Evolutionary conservation across 1,284 basidiomycete species (phyloP).

Genomic region (Mycena sp.): DNA sequence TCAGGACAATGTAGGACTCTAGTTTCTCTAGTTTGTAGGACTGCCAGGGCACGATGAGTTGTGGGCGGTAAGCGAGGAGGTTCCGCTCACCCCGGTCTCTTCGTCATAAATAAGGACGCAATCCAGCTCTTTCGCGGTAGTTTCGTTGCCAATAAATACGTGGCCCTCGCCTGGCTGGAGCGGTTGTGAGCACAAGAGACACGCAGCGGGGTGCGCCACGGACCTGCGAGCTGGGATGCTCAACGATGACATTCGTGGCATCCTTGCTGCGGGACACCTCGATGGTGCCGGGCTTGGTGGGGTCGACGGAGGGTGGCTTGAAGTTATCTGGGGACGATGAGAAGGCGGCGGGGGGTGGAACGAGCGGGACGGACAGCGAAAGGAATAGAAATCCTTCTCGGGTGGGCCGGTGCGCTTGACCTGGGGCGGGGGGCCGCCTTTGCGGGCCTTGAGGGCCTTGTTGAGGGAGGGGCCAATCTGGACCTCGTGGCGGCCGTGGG

Average conservation of each 20-base stretch:
- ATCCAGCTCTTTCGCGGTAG: constrained; percentile 69
- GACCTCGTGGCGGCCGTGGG: constrained; percentile 40
- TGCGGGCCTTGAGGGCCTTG: constrained; percentile 50
- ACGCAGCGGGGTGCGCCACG: background rate
- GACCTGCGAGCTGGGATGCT: constrained; percentile 58
- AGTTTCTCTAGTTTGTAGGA: constrained; percentile 78
- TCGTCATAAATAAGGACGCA: constrained; percentile 83
- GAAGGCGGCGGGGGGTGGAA: background rate
- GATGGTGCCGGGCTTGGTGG: constrained; percentile 68
- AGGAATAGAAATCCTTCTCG: constrained; percentile 31
- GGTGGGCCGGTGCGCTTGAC: constrained; percentile 34
- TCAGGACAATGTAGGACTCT: constrained; percentile 66
- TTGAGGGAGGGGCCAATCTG: constrained; percentile 49
- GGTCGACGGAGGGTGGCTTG: constrained; percentile 74
- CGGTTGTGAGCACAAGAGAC: constrained; percentile 1
- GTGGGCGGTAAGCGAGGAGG: constrained; percentile 3
- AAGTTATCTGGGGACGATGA: constrained; percentile 65
- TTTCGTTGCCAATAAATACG: constrained; percentile 65
- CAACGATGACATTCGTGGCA: constrained; percentile 60
- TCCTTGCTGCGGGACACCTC: constrained; percentile 63
- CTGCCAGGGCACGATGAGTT: constrained; percentile 45
- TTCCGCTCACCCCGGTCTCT: constrained; percentile 63
- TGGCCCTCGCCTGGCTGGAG: constrained; percentile 62
- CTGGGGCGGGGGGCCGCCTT: constrained; percentile 41
- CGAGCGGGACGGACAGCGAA: constrained; percentile 22